Conservation (phyloP, 2,329 filamentous ascomycete genomes). For the Triangularia verruculosa region DNA sequence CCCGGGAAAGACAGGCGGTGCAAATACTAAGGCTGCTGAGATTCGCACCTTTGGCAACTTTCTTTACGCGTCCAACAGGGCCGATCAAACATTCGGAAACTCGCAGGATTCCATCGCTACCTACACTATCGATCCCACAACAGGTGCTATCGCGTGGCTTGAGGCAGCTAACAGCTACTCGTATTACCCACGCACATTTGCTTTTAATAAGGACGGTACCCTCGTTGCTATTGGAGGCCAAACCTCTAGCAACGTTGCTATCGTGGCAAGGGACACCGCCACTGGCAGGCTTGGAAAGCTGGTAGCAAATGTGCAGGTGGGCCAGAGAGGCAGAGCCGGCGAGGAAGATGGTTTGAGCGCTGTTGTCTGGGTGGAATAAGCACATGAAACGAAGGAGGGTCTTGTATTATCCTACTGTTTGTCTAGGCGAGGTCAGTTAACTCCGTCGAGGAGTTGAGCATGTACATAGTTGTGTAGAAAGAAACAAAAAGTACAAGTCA, state of each 20-base stretch:
- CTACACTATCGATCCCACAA: conserved; percentile 43
- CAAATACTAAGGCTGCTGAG: conserved; percentile 52
- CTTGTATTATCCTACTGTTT: neutral
- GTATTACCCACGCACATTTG: conserved; percentile 60
- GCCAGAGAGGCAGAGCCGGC: conserved; percentile 38
- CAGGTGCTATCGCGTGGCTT: conserved; percentile 50
- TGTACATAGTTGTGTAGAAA: neutral
- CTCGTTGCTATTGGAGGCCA: conserved; percentile 63
- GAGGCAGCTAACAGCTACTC: conserved; percentile 57
- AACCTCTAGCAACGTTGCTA: conserved; percentile 54
- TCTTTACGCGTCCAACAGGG: conserved; percentile 60
- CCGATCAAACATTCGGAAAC: conserved; percentile 54
- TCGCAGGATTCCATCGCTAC: conserved; percentile 55
- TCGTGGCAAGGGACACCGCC: conserved; percentile 52
- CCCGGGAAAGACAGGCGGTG: conserved; percentile 39
- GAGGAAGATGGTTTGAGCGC: conserved; percentile 48
- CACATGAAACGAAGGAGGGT: neutral
- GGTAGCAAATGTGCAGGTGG: conserved; percentile 41
- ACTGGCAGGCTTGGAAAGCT: conserved; percentile 55
- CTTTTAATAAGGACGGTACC: conserved; percentile 56
- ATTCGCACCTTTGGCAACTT: conserved; percentile 53
- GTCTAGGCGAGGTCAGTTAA: neutral
- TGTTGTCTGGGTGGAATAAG: conserved; percentile 47
- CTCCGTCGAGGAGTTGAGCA: neutral
- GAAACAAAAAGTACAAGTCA: too few species aligned